phyloP scores from a whole-genome alignment of 805 yeast genomes.

The Metschnikowia proteae region DNA sequence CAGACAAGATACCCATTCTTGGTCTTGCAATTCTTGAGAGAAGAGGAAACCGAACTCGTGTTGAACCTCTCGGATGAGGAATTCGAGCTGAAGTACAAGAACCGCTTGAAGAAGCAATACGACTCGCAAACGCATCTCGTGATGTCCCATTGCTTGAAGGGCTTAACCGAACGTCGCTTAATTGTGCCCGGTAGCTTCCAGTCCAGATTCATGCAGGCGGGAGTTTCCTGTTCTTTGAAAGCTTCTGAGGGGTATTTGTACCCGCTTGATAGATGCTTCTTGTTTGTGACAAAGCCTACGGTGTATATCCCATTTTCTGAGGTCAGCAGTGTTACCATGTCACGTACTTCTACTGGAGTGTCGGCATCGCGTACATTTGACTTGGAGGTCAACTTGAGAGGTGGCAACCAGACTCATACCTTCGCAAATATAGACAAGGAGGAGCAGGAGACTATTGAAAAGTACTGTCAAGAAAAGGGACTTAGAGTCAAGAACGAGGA shows the following conservation, averaged over 20 bases:
- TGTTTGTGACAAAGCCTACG: constrained; percentile 92
- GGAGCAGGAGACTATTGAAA: constrained; percentile 78
- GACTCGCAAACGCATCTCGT: constrained; percentile 86
- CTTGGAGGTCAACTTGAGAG: constrained; percentile 69
- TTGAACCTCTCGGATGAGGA: constrained; percentile 81
- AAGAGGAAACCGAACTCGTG: constrained; percentile 89
- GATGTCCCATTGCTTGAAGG: constrained; percentile 81
- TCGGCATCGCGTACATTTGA: constrained; percentile 89
- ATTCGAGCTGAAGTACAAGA: constrained; percentile 70
- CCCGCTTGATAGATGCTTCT: constrained; percentile 86
- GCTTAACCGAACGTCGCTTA: constrained; percentile 82
- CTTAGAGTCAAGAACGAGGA: constrained; percentile 84
- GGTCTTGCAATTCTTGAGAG: constrained; percentile 82
- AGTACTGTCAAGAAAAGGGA: constrained; percentile 71
- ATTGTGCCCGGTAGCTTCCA: constrained; percentile 79
- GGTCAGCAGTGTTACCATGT: constrained; percentile 69
- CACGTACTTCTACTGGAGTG: constrained; percentile 78
- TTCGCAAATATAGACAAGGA: constrained; percentile 88
- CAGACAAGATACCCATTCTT: constrained; percentile 94
- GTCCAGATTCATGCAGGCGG: constrained; percentile 75
- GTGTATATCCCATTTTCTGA: constrained; percentile 86
- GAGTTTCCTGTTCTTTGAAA: constrained; percentile 86
- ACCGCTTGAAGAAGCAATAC: constrained; percentile 67
- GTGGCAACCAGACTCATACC: constrained; percentile 62
- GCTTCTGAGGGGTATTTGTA: constrained; percentile 94